Conservation (phyloP, 306 rosid genomes). For the Quercus wislizeni region DNA sequence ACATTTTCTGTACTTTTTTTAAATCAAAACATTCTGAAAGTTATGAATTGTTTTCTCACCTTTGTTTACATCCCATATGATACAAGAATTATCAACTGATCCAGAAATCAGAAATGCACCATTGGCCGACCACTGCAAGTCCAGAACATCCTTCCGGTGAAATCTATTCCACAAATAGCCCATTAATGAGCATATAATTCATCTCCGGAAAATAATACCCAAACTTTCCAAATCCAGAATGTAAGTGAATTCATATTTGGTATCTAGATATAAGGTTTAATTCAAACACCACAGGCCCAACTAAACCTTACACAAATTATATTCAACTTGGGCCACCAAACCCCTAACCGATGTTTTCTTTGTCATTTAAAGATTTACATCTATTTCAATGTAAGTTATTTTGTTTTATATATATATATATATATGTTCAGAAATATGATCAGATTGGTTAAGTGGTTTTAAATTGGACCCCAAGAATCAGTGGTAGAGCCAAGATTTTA, state of each 20-base stretch:
- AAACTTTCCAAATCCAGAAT: not conserved
- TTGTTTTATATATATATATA: not conserved
- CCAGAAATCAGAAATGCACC: slow-evolving; percentile 73
- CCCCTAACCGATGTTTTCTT: not conserved
- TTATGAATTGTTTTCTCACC: slow-evolving; percentile 39
- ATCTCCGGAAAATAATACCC: slow-evolving; percentile 3
- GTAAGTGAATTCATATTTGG: not conserved
- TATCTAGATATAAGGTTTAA: not conserved
- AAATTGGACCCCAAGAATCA: not conserved
- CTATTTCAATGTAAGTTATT: not conserved
- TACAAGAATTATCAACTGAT: slow-evolving; percentile 92
- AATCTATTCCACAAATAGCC: slow-evolving; percentile 54
- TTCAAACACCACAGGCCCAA: not conserved
- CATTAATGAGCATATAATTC: slow-evolving; percentile 16
- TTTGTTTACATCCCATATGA: slow-evolving; percentile 89
- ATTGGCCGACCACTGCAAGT: slow-evolving; percentile 84
- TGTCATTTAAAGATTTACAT: not conserved
- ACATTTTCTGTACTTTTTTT: slow-evolving; percentile 1
- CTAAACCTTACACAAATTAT: not conserved
- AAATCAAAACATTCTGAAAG: not conserved
- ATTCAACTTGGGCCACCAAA: not conserved
- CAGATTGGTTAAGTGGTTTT: not conserved
- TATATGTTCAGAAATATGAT: not conserved
- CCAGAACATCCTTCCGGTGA: slow-evolving; percentile 89
- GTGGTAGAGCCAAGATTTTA: no score